phyloP scores from a whole-genome alignment of 2,329 filamentous ascomycete species.

The Penicillium sp. region DNA sequence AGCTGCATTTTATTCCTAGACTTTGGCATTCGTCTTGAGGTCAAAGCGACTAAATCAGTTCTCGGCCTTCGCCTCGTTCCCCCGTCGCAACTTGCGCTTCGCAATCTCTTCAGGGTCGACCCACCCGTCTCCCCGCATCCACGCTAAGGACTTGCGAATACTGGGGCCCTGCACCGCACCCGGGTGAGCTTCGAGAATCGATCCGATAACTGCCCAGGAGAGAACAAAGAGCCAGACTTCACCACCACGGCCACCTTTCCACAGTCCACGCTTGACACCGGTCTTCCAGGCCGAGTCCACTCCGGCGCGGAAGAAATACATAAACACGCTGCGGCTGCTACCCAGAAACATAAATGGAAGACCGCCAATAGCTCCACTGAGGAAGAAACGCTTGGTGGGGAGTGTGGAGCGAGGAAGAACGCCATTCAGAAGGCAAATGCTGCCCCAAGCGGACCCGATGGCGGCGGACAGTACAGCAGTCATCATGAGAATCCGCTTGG shows the following conservation, averaged over 20 bases:
- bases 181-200: constrained; percentile 71
- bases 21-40: too few species aligned
- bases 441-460: constrained; percentile 85
- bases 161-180: constrained; percentile 64
- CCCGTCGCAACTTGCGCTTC: constrained; percentile 28
- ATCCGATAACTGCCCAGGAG: constrained; percentile 73
- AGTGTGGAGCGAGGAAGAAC: constrained; percentile 72
- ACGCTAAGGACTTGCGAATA: constrained; percentile 70
- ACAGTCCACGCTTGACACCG: constrained; percentile 85
- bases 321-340: constrained; percentile 60
- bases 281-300: constrained; percentile 89
- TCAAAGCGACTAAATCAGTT: background rate
- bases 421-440: constrained; percentile 82
- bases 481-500: constrained; percentile 68
- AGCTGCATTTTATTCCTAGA: too few species aligned
- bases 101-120: constrained; percentile 61
- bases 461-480: constrained; percentile 75
- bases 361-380: constrained; percentile 81
- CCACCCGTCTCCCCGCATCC: constrained; percentile 73
- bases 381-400: constrained; percentile 81
- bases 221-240: constrained; percentile 81
- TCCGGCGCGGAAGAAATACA: constrained; percentile 75
- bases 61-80: constrained; percentile 26
- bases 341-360: constrained; percentile 71
- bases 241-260: constrained; percentile 76